phyloP scores from a whole-genome alignment of 352 stramenopile species.

The Globisporangium acanthophoron region DNA sequence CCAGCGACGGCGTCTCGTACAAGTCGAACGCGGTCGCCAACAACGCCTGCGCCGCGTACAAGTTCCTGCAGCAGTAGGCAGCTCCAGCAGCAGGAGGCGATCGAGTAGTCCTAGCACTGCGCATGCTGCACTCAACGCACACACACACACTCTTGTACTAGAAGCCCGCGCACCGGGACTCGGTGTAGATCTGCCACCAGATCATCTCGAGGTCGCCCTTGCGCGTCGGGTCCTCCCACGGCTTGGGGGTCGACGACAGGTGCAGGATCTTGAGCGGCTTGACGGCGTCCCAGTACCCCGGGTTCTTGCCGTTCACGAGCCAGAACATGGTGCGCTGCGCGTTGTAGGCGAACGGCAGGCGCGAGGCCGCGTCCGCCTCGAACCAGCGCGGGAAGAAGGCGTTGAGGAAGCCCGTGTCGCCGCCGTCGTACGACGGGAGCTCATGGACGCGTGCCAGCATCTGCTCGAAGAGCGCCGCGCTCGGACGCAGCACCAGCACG shows the following conservation, averaged over 20 bases:
- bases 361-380: slow-evolving; percentile 28
- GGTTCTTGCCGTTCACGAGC: slow-evolving; percentile 59
- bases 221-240: slow-evolving; percentile 27
- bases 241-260: slow-evolving; percentile 36
- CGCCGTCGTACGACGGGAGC: slow-evolving; percentile 66
- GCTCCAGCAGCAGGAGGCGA: no score
- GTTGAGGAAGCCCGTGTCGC: slow-evolving; percentile 86
- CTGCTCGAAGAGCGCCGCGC: slow-evolving; percentile 33
- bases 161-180: slow-evolving; percentile 12
- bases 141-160: not conserved
- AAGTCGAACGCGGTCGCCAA: slow-evolving; percentile 31
- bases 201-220: slow-evolving; percentile 40
- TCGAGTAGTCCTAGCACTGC: no score
- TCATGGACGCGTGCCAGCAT: slow-evolving; percentile 37
- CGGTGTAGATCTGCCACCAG: slow-evolving; percentile 43
- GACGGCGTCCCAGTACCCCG: slow-evolving; percentile 69
- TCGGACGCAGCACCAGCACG: slow-evolving; percentile 66
- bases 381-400: slow-evolving; percentile 78
- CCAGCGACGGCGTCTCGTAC: slow-evolving; percentile 47
- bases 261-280: slow-evolving; percentile 37
- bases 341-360: slow-evolving; percentile 80
- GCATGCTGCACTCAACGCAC: no score
- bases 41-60: slow-evolving; percentile 30
- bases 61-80: slow-evolving; percentile 21
- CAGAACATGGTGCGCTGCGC: slow-evolving; percentile 80